Percentiles rank a stretch among this genome's conserved stretches.
Conservation (phyloP, 1,139 yeast species). For the Nematodospora anomalae region DNA sequence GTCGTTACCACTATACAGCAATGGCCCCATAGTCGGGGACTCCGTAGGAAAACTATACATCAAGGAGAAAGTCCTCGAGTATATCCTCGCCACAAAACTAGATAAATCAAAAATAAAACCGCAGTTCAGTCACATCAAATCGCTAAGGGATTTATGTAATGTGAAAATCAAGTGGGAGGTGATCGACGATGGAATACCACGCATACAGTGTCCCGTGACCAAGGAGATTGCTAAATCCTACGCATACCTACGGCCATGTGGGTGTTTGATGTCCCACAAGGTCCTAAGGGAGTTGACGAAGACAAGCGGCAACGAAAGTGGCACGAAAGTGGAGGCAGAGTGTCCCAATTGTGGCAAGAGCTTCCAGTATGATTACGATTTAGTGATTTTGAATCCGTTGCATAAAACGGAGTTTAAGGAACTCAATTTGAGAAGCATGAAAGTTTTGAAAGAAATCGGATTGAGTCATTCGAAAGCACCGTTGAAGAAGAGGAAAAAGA, state of each 20-base stretch:
- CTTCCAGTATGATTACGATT: conserved; percentile 28
- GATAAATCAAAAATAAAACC: conserved; percentile 9
- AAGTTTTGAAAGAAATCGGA: conserved; percentile 22
- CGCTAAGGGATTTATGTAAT: conserved; percentile 31
- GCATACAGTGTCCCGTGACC: conserved; percentile 55
- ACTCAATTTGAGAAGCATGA: conserved; percentile 40
- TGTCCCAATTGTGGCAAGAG: conserved; percentile 38
- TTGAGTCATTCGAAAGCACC: conserved; percentile 52
- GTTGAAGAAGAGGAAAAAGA: conserved; percentile 27
- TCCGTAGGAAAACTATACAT: conserved; percentile 67
- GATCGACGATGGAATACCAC: conserved; percentile 19
- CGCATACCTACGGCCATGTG: conserved; percentile 40
- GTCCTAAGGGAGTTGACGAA: conserved; percentile 20
- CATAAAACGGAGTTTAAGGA: conserved; percentile 21
- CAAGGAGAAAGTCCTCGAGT: conserved; percentile 65
- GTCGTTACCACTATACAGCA: conserved; percentile 24
- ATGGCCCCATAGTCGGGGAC: conserved; percentile 62
- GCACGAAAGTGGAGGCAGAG: conserved; percentile 8
- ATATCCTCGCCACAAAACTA: conserved; percentile 40
- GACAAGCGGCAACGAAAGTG: neutral
- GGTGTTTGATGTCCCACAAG: conserved; percentile 37
- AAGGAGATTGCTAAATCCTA: conserved; percentile 26
- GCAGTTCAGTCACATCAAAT: conserved; percentile 40
- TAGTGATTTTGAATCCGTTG: conserved; percentile 33
- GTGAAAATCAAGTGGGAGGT: conserved; percentile 28